Evolutionary conservation across 768 basidiomycete species (phyloP).

Genomic region (Hortiboletus flavorubellus): DNA sequence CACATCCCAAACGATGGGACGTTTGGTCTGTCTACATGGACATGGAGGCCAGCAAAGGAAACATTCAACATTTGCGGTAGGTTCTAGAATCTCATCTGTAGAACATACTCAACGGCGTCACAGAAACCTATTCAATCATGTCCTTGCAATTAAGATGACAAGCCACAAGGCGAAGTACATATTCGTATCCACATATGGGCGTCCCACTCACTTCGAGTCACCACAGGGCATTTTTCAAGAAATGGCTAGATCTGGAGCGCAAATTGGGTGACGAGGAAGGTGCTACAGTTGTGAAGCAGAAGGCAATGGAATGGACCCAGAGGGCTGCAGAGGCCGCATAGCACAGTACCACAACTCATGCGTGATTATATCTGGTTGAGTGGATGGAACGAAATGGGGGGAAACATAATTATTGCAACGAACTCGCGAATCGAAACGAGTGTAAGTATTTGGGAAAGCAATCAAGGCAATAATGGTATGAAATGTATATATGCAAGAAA

Average conservation of each 20-base stretch:
- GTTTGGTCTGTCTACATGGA: slow-evolving; percentile 97
- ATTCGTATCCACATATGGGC: not conserved
- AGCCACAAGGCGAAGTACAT: slow-evolving; percentile 93
- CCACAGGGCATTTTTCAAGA: slow-evolving; percentile 89
- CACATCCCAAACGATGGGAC: slow-evolving; percentile 93
- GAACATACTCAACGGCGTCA: not conserved
- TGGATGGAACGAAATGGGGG: slow-evolving; percentile 33
- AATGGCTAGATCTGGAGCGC: slow-evolving; percentile 89
- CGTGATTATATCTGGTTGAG: slow-evolving; percentile 33
- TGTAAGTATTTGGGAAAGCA: slow-evolving; percentile 41
- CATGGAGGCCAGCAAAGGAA: slow-evolving; percentile 80
- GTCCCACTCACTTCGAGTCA: slow-evolving; percentile 12
- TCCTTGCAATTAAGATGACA: slow-evolving; percentile 82
- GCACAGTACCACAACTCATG: slow-evolving; percentile 20
- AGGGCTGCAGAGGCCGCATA: slow-evolving; percentile 38
- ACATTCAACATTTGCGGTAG: slow-evolving; percentile 78
- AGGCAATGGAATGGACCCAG: slow-evolving; percentile 90
- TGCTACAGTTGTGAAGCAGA: slow-evolving; percentile 73
- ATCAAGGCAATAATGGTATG: slow-evolving; percentile 35
- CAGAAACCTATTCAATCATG: slow-evolving; percentile 85
- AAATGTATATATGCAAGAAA: slow-evolving; percentile 35
- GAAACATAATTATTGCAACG: slow-evolving; percentile 34
- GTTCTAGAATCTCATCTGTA: slow-evolving; percentile 9
- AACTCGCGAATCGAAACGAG: slow-evolving; percentile 54
- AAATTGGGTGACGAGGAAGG: slow-evolving; percentile 86